These are phyloP conservation scores for Cyberlindnera maclurae DNA, from an alignment of 805 yeast species.

Conservation along the genomic window DNA sequence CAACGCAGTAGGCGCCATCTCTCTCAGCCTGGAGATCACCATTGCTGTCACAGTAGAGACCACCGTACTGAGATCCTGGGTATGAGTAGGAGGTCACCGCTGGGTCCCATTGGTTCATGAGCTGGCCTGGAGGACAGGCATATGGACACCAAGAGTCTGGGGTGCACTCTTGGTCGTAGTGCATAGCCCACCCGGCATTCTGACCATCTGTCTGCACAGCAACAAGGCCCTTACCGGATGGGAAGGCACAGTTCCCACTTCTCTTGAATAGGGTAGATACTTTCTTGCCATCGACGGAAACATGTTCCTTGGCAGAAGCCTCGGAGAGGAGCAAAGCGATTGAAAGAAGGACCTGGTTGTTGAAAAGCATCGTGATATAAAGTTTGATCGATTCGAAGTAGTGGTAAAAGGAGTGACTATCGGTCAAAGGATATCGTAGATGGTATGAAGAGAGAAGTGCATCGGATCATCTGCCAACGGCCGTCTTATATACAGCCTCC, in stretches of 20 bases:
- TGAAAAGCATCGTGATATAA: slow-evolving; percentile 1
- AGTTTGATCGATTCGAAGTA: not conserved
- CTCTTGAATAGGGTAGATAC: slow-evolving; percentile 23
- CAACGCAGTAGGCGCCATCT: slow-evolving; percentile 55
- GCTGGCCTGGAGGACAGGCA: slow-evolving; percentile 84
- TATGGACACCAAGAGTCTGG: slow-evolving; percentile 84
- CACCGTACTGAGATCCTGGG: slow-evolving; percentile 79
- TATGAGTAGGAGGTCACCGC: slow-evolving; percentile 62
- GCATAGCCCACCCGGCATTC: slow-evolving; percentile 86
- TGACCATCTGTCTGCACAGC: slow-evolving; percentile 48
- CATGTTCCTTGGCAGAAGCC: slow-evolving; percentile 1
- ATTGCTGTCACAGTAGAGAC: slow-evolving; percentile 64
- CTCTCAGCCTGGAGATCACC: slow-evolving; percentile 63
- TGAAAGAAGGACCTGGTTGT: not conserved
- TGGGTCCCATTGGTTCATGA: slow-evolving; percentile 88
- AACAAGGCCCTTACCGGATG: slow-evolving; percentile 60
- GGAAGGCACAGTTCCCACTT: slow-evolving; percentile 57
- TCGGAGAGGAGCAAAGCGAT: not conserved
- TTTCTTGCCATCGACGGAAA: slow-evolving; percentile 21
- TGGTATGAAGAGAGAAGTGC: too few relatives aligned
- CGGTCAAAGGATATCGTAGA: too few relatives aligned
- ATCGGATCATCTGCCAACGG: too few relatives aligned
- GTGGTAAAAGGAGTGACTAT: too few relatives aligned
- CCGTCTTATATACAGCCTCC: too few relatives aligned
- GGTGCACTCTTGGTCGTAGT: slow-evolving; percentile 63